Evolutionary conservation across 2,329 filamentous ascomycete genomes (phyloP), one percentile per base, ranked within the genome.

Genomic region (Phaeophleospora eucalypticola): DNA sequence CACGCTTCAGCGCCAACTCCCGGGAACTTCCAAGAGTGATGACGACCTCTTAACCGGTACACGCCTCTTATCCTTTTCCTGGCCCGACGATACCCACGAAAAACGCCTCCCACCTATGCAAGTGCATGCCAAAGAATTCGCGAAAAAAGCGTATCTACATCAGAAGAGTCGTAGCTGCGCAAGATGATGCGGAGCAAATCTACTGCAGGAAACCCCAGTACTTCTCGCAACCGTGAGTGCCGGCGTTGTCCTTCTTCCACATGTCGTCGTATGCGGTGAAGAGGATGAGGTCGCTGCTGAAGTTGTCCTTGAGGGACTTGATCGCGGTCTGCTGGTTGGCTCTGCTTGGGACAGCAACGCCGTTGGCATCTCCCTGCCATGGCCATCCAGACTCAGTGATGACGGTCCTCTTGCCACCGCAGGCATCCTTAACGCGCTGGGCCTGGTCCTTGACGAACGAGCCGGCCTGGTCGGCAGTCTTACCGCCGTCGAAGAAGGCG

Each of bases 311-410:
- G 59, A 95, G 79, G 18, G 82, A 83, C 4, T 70, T 65, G 29
- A 95, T 66, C 9, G 89, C 89, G 17, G 67, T 64, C 9, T 71
- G 63, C 66, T 95, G 89, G 55, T 89, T 81, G 9, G 74, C 69
- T n/a, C 71, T 59, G 10, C 81, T 81, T 0, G 88, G 85, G 2
- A 90, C 71, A n/a, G 87, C 87, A 15, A 64, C 61, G 2, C 81
- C 80, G 63, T 93, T 90, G 43, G 74, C 50, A 10, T 71, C 57
- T 15, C 89, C 89, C 56, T 79, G 67, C 64, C 79, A 82, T 35
- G 89, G 89, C 89, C 89, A 95, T 41, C 89, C 89, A 2, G 84
- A 84, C 72, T 95, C 89, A 1, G 87, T 89, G 56, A 94, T 82
- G 32, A 91, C 73, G 24, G 86, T 76, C 37, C 76, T 74, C 67